These are phyloP conservation scores for Mitragyna speciosa DNA, from an alignment of 257 asterid genomes.

Conservation along the genomic window DNA sequence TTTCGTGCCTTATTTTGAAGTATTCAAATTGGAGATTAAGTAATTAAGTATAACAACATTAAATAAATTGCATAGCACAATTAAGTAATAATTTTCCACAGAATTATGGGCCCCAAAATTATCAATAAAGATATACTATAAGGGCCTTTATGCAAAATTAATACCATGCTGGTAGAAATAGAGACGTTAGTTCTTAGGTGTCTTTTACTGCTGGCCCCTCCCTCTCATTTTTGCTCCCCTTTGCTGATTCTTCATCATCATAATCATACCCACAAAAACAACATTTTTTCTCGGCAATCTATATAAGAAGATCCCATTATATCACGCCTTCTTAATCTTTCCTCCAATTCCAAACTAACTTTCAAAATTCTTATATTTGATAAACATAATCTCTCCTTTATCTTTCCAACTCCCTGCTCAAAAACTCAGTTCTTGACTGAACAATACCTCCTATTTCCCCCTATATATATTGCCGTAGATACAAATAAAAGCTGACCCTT, in stretches of 20 bases:
- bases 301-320: neutral
- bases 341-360: constrained; percentile 15
- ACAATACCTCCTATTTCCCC: neutral
- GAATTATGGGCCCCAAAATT: neutral
- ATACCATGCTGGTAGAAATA: neutral
- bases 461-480: neutral
- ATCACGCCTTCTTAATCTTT: neutral
- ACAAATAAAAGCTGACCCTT: constrained; percentile 4
- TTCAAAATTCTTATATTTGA: constrained; percentile 15
- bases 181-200: constrained; percentile 29
- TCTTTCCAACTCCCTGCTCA: constrained; percentile 1
- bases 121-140: neutral
- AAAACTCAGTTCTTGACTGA: constrained; percentile 15
- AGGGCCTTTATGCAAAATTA: constrained; percentile 11
- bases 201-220: constrained; percentile 12
- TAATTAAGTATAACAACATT: too few species aligned
- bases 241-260: neutral
- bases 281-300: neutral
- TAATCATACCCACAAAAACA: constrained; percentile 1
- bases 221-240: neutral
- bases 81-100: constrained; percentile 1
- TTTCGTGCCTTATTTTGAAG: constrained; percentile 7
- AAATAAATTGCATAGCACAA: too few species aligned
- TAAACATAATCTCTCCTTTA: neutral
- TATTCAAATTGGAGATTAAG: neutral